Conservation (phyloP, 2,329 filamentous ascomycete genomes). For the Clonostachys rosea region DNA sequence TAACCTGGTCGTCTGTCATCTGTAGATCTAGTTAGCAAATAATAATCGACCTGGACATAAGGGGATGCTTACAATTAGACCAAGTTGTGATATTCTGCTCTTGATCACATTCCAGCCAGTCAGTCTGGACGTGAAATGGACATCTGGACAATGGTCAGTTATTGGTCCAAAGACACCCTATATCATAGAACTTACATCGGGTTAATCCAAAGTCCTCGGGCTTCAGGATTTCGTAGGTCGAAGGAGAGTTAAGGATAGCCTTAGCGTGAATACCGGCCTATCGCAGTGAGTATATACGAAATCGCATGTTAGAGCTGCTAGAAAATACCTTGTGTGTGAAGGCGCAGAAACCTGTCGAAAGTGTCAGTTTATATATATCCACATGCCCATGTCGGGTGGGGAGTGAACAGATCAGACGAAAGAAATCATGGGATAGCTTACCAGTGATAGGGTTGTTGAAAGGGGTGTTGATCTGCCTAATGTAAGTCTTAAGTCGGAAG, state of each 20-base stretch:
- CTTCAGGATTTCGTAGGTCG: conserved; percentile 4
- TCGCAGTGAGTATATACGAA: too few species aligned
- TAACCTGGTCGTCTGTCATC: conserved; percentile 21
- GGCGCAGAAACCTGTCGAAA: conserved; percentile 2
- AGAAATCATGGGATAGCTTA: too few species aligned
- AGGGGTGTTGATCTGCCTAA: conserved; percentile 9
- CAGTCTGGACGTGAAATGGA: not conserved
- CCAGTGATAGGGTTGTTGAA: conserved; percentile 21
- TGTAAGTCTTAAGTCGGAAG: too few species aligned
- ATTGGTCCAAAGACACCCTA: too few species aligned
- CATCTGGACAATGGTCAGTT: too few species aligned
- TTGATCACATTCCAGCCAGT: conserved; percentile 92
- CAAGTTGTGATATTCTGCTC: conserved; percentile 68
- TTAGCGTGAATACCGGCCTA: conserved; percentile 26
- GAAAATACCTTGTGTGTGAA: conserved; percentile 18
- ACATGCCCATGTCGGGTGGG: too few species aligned
- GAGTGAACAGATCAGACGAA: too few species aligned
- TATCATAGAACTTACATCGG: not conserved
- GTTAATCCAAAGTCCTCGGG: conserved; percentile 1
- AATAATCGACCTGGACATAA: too few species aligned
- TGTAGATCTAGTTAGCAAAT: too few species aligned
- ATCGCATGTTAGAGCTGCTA: too few species aligned
- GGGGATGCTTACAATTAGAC: not conserved
- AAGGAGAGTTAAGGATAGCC: conserved; percentile 14
- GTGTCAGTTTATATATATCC: too few species aligned